Percentiles rank a stretch among this genome's conserved stretches.
Conservation (phyloP, 106 monocot species). For the Narthecium ossifragum region DNA sequence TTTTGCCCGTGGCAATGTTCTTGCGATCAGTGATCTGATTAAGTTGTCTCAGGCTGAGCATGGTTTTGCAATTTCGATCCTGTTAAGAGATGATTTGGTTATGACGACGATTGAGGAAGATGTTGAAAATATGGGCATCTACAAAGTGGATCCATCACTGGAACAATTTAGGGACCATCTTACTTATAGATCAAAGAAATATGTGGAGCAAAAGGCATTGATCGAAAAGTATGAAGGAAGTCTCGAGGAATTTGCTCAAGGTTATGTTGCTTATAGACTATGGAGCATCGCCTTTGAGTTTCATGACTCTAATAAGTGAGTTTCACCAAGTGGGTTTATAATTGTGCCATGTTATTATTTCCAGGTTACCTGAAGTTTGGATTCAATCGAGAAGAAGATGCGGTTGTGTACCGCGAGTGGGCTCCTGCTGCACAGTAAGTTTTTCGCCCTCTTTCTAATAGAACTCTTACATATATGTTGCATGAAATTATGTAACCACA, state of each 20-base stretch:
- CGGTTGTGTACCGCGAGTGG: conserved; percentile 86
- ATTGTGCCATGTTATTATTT: not conserved
- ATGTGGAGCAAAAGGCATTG: conserved; percentile 40
- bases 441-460: not conserved
- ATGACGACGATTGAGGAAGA: conserved; percentile 44
- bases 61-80: conserved; percentile 23
- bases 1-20: no score
- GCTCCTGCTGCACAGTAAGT: conserved; percentile 93
- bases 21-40: no score
- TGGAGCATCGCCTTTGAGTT: not conserved
- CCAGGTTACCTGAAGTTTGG: conserved; percentile 95
- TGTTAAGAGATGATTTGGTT: conserved; percentile 11
- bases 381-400: conserved; percentile 51
- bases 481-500: no score
- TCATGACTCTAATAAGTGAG: not conserved
- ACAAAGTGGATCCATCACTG: conserved; percentile 49
- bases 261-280: conserved; percentile 20
- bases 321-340: not conserved
- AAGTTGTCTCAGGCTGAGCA: conserved; percentile 15
- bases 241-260: conserved; percentile 68
- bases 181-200: conserved; percentile 54
- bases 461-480: no score
- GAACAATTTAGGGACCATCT: conserved; percentile 66
- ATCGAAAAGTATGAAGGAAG: conserved; percentile 81
- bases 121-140: conserved; percentile 42